Conservation (phyloP, 2,329 filamentous ascomycete species). For the Arthrobotrys musiformis region DNA sequence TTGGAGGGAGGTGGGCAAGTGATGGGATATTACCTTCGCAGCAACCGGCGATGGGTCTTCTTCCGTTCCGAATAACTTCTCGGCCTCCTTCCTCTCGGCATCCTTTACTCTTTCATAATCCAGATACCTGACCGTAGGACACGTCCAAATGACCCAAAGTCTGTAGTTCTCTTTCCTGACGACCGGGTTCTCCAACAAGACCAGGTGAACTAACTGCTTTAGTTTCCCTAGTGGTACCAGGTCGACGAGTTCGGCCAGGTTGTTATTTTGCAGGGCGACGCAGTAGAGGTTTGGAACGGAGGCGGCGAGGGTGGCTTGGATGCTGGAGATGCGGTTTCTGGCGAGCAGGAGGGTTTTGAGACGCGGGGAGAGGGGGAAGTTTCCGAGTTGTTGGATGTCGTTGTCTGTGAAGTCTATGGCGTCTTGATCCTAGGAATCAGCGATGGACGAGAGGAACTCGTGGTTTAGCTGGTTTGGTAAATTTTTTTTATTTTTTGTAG, state of each 20-base stretch:
- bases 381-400: conserved; percentile 86
- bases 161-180: conserved; percentile 95
- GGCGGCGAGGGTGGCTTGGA: conserved; percentile 78
- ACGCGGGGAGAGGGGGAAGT: conserved; percentile 91
- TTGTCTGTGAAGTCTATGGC: conserved; percentile 99
- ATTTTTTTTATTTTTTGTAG: neutral
- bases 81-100: conserved; percentile 78
- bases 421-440: conserved; percentile 71
- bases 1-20: neutral
- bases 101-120: conserved; percentile 94
- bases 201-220: conserved; percentile 78
- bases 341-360: conserved; percentile 88
- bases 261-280: conserved; percentile 84
- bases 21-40: conserved; percentile 68
- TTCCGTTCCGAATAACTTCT: conserved; percentile 82
- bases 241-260: conserved; percentile 84
- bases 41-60: conserved; percentile 84
- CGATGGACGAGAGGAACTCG: conserved; percentile 42
- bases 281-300: conserved; percentile 84
- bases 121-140: conserved; percentile 84
- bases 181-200: conserved; percentile 87
- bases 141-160: conserved; percentile 88
- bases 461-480: conserved; percentile 53
- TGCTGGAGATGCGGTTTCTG: conserved; percentile 84
- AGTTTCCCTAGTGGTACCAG: conserved; percentile 81